Evolutionary conservation across 1,284 basidiomycete genomes (phyloP), one percentile per base, ranked within the genome.

Genomic region (Mycena citricolor): DNA sequence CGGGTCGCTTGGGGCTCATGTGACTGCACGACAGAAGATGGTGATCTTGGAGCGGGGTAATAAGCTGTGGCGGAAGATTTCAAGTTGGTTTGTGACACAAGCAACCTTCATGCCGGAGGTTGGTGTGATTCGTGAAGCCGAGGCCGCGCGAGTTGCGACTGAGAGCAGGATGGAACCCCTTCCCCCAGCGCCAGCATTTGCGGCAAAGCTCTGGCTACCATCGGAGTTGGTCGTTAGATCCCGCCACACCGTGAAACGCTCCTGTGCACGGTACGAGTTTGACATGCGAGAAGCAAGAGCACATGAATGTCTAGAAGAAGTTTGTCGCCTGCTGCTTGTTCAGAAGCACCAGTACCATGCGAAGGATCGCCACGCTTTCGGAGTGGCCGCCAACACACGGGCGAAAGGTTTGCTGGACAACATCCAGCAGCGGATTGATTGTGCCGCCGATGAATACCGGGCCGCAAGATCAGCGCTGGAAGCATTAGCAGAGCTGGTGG

Each of bases 271-370:
- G 14, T 38, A 16, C 19, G 42, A 49, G 23, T 44, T 36, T 25
- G 22, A 39, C 4, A 13, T 44, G n/a, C 42, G 38, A 1, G 30
- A 39, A 2, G 47, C 36, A 4, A 31, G 44, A 21, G 47, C 41
- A 0, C n/a, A 43, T 19, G 46, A 47, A 22, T 33, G 35, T 10
- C 30, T 47, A 14, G 26, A 37, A 19, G 32, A 34, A 2, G 20
- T 48, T 8, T 41, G 40, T 2, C 40, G 20, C 8, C 17, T 22
- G 30, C 42, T 49, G 6, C 42, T 49, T 5, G 33, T 49, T 17
- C 47, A 39, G 3, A 44, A 42, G 5, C 47, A 49, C 42, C n/a
- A 41, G 3, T 41, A 44, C 38, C 25, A 41, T 20, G 23, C 17
- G 11, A 49, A 49, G 30, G 46, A 48, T 28, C 24, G 16, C n/a